phyloP scores from a whole-genome alignment of 345 rosid species.

The Eucalyptus coolabah region DNA sequence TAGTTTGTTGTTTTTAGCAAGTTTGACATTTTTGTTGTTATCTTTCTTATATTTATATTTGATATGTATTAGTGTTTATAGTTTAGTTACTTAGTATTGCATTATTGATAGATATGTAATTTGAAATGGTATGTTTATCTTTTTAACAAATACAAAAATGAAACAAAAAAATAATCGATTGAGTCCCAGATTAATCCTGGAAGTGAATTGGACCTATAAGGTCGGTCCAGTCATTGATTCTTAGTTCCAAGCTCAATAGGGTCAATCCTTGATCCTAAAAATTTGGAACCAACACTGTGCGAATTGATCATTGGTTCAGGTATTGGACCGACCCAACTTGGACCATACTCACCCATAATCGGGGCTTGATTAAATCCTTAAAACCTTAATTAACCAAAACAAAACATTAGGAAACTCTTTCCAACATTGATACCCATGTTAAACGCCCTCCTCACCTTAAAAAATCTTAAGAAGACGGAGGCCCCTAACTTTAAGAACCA shows the following conservation, averaged over 20 bases:
- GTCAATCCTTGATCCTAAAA: accelerated
- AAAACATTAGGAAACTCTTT: not conserved
- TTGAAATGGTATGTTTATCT: no score
- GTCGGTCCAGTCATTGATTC: accelerated
- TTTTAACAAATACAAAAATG: no score
- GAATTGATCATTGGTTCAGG: accelerated
- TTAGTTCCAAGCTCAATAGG: accelerated
- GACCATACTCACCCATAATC: no score
- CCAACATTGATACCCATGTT: not conserved
- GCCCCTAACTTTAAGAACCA: not conserved
- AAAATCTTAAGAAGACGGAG: accelerated
- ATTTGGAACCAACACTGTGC: accelerated
- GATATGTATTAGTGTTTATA: no score
- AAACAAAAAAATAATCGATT: no score
- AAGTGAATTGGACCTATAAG: accelerated
- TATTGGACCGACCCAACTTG: accelerated
- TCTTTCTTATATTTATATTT: no score
- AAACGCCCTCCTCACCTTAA: not conserved
- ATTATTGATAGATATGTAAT: no score
- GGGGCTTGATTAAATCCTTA: not conserved
- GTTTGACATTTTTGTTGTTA: no score
- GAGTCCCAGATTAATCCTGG: accelerated
- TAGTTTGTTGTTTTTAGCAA: no score
- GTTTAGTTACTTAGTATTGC: accelerated
- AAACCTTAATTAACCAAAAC: no score